phyloP scores from a whole-genome alignment of 2,329 filamentous ascomycete species.

The Paracoccidioides lutzii region DNA sequence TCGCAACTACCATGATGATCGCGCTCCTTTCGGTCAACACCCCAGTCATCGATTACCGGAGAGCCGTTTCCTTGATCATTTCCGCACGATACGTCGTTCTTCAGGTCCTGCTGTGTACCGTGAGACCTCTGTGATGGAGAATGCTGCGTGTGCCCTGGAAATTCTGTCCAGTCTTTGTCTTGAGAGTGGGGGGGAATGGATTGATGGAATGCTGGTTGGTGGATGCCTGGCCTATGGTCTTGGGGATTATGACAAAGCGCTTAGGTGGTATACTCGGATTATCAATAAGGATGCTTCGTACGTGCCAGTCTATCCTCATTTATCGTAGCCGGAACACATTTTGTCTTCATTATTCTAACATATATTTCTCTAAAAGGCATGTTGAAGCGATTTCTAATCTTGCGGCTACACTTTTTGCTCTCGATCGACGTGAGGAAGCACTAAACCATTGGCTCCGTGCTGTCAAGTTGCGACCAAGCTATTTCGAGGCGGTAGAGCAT shows the following conservation, averaged over 20 bases:
- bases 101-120: slow-evolving; percentile 21
- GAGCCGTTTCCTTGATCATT: slow-evolving; percentile 18
- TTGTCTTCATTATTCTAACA: slow-evolving; percentile 15
- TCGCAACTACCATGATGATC: slow-evolving; percentile 6
- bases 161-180: slow-evolving; percentile 63
- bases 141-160: slow-evolving; percentile 55
- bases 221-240: slow-evolving; percentile 87
- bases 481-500: slow-evolving; percentile 92
- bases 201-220: slow-evolving; percentile 80
- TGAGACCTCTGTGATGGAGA: slow-evolving; percentile 36
- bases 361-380: slow-evolving; percentile 41
- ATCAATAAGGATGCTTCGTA: slow-evolving; percentile 45
- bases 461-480: slow-evolving; percentile 70
- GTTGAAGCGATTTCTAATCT: slow-evolving; percentile 91
- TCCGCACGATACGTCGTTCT: slow-evolving; percentile 22
- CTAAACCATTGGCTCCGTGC: slow-evolving; percentile 74
- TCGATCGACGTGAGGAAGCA: slow-evolving; percentile 71
- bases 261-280: slow-evolving; percentile 42
- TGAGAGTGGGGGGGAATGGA: slow-evolving; percentile 74
- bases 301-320: slow-evolving; percentile 19
- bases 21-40: slow-evolving; percentile 6
- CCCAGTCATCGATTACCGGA: slow-evolving; percentile 16
- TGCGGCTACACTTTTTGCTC: slow-evolving; percentile 73
- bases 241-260: slow-evolving; percentile 61
- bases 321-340: slow-evolving; percentile 3